A percentile compares a stretch with the other conserved stretches of the same genome.
Conservation (phyloP, 805 yeast species). For the Candida ponderosae region DNA sequence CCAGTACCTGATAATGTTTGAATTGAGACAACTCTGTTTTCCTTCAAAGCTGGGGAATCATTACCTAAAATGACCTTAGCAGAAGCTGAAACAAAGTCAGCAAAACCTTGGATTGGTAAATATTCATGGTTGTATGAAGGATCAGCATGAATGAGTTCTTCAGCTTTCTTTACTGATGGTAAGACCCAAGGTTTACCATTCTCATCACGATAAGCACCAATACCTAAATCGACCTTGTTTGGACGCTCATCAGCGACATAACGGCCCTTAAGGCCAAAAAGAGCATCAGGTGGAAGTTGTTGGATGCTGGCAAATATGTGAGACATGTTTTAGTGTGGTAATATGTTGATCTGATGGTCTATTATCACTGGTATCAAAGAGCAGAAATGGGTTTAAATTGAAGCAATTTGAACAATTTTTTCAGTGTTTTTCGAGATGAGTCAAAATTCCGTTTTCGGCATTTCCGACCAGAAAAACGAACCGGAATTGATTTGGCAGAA, state of each 20-base stretch:
- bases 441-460: too few species aligned
- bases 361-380: too few species aligned
- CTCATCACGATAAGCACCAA: slow-evolving; percentile 73
- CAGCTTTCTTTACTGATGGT: slow-evolving; percentile 66
- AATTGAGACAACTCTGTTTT: slow-evolving; percentile 47
- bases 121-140: slow-evolving; percentile 78
- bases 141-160: slow-evolving; percentile 48
- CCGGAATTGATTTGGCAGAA: too few species aligned
- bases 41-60: slow-evolving; percentile 41
- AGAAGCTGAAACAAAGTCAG: slow-evolving; percentile 60
- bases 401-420: too few species aligned
- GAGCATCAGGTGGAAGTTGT: slow-evolving; percentile 77
- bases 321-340: too few species aligned
- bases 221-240: slow-evolving; percentile 77
- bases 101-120: slow-evolving; percentile 72
- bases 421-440: too few species aligned
- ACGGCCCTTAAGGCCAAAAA: slow-evolving; percentile 74
- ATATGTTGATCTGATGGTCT: too few species aligned
- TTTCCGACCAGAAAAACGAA: too few species aligned
- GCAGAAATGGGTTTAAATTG: too few species aligned
- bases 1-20: slow-evolving; percentile 87
- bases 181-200: slow-evolving; percentile 65
- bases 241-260: slow-evolving; percentile 47
- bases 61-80: slow-evolving; percentile 67
- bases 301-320: slow-evolving; percentile 41